Evolutionary conservation across 306 rosid species (phyloP), one percentile per base, ranked within the genome.

Genomic region (Cucumis hystrix): DNA sequence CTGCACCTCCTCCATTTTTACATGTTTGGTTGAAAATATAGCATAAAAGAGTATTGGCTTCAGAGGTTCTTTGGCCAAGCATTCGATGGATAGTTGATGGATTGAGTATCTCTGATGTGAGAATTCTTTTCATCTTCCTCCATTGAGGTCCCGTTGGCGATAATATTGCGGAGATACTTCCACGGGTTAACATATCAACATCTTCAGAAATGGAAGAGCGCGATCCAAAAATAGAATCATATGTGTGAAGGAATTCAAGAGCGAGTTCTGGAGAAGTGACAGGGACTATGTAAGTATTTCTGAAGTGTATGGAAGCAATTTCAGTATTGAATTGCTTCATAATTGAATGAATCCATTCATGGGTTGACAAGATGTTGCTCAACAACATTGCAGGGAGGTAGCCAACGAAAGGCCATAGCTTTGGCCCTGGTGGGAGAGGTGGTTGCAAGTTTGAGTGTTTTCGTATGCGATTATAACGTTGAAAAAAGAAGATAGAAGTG

Each of bases 161-260:
- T 0, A 67, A 2, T 2, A 8, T 30, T 0, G 55, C 20, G 10
- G 33, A 5, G 16, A 67, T 18, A 41, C 5, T 84, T 17, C 58
- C 21, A 54, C 8, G 58, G 3, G 10, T 5, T 54, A 54, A 54
- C 9, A 54, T 54, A 16, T 6, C 7, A 2, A 17, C 10, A 7
- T 20, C 14, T 21, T 17, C 16, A 2, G 10, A 54, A 16, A 1
- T 6, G 0, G 21, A 54, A 0, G 58, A 21, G 16, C 47, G 70
- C 2, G 91, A 86, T 6, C 87, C 82, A 40, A 86, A 86, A 10
- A 5, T 14, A 8, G 80, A 79, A 25, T 89, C 89, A 7, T 89
- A 68, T 21, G 75, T 80, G 63, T 83, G 86, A 12, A 87, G 56
- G 43, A 86, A 78, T 28, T 89, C 86, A 7, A 37, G 84, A 18